These are phyloP conservation scores for Fagus sylvatica DNA, from an alignment of 306 rosid genomes.

Conservation along the genomic window DNA sequence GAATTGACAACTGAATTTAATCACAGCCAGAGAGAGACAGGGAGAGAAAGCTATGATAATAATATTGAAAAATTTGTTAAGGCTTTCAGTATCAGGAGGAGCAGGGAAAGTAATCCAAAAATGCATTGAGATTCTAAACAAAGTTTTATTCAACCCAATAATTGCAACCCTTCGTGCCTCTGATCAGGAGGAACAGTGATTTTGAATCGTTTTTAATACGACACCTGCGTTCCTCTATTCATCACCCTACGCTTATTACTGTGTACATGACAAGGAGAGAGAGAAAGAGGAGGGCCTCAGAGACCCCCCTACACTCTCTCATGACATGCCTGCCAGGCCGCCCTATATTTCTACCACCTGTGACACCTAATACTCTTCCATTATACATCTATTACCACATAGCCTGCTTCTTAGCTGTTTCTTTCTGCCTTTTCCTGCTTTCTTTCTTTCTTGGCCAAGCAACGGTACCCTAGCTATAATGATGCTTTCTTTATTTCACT, in stretches of 20 bases:
- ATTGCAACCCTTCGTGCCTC: slow-evolving; percentile 35
- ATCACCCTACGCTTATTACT: not conserved
- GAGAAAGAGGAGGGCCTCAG: not conserved
- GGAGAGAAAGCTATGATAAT: no score
- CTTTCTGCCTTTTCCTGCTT: not conserved
- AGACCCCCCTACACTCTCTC: slow-evolving; percentile 17
- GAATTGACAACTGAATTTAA: slow-evolving; percentile 50
- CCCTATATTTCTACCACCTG: slow-evolving; percentile 50
- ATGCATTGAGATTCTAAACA: slow-evolving; percentile 33
- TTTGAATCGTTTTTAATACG: slow-evolving; percentile 4
- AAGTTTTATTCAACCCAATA: slow-evolving; percentile 30
- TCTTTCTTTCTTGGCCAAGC: slow-evolving; percentile 18
- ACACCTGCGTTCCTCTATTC: not conserved
- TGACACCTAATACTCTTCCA: slow-evolving; percentile 43
- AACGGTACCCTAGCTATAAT: not conserved
- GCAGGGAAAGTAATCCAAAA: not conserved
- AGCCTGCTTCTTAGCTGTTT: slow-evolving; percentile 52
- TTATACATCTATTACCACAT: slow-evolving; percentile 27
- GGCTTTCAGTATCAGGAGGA: not conserved
- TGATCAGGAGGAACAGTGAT: slow-evolving; percentile 23
- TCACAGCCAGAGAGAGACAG: slow-evolving; percentile 2
- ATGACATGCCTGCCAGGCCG: slow-evolving; percentile 46
- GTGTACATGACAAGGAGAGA: no score
- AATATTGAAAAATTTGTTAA: not conserved
- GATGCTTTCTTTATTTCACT: slow-evolving; percentile 36